These are phyloP conservation scores for Malus hybrid DNA, from an alignment of 331 rosid species.

Conservation along the genomic window DNA sequence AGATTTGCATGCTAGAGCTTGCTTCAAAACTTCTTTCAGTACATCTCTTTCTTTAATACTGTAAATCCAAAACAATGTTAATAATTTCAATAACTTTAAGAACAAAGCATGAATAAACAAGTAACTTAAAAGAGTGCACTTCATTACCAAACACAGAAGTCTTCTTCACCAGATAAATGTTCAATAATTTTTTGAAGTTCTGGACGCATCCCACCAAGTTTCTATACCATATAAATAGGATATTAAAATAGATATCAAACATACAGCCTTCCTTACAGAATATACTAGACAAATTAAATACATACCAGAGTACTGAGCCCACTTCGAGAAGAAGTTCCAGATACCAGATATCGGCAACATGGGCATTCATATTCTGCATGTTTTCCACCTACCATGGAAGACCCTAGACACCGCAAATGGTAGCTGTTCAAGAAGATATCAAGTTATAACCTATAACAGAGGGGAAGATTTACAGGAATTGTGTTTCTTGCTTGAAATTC, in stretches of 20 bases:
- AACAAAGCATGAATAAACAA: not conserved
- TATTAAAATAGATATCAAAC: not conserved
- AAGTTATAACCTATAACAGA: not conserved
- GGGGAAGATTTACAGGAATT: not conserved
- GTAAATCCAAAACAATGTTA: constrained; percentile 11
- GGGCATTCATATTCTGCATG: constrained; percentile 37
- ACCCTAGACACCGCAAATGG: constrained; percentile 64
- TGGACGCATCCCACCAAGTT: constrained; percentile 36
- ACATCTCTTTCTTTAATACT: constrained; percentile 68
- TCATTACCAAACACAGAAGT: constrained; percentile 57
- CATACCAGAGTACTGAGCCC: constrained; percentile 56
- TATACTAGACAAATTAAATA: constrained; percentile 4
- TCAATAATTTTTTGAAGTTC: constrained; percentile 46
- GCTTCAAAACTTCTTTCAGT: constrained; percentile 55
- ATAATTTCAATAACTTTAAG: constrained; percentile 5
- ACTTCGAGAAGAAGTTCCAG: constrained; percentile 30
- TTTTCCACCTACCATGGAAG: constrained; percentile 16
- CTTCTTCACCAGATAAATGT: constrained; percentile 43
- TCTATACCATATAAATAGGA: constrained; percentile 44
- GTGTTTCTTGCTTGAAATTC: not conserved
- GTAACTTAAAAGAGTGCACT: constrained; percentile 4
- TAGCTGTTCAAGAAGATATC: constrained; percentile 57
- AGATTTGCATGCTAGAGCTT: constrained; percentile 53
- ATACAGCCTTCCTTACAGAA: constrained; percentile 4
- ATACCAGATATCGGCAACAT: constrained; percentile 46